Percentiles rank a stretch among this genome's conserved stretches.
These are phyloP conservation scores for Hymenochaete sp. DNA, from an alignment of 1,284 basidiomycete species.

Conservation along the genomic window DNA sequence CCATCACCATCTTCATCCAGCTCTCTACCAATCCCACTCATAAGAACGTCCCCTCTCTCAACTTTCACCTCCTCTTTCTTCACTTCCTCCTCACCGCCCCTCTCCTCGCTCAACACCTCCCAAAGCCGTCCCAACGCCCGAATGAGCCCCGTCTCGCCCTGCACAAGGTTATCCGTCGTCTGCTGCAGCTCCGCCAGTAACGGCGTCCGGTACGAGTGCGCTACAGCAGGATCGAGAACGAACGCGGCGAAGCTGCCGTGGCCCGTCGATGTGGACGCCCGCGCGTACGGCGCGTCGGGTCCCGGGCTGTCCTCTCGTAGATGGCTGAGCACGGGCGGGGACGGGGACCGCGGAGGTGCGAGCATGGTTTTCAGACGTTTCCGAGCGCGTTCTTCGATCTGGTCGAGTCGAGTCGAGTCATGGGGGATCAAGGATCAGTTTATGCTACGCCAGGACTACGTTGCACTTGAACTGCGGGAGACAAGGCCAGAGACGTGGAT, in stretches of 20 bases:
- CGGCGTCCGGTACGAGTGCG: slow-evolving; percentile 68
- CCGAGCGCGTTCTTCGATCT: slow-evolving; percentile 73
- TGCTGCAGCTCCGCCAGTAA: slow-evolving; percentile 69
- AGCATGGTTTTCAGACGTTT: slow-evolving; percentile 64
- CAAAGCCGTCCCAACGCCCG: slow-evolving; percentile 67
- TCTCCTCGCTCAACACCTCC: slow-evolving; percentile 68
- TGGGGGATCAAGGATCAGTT: too few species aligned
- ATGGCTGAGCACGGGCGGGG: slow-evolving; percentile 34
- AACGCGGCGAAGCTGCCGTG: slow-evolving; percentile 73
- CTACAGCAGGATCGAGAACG: slow-evolving; percentile 74
- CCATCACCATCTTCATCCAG: slow-evolving; percentile 48
- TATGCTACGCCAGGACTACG: too few species aligned
- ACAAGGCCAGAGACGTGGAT: not conserved
- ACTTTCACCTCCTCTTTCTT: slow-evolving; percentile 54
- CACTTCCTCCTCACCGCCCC: slow-evolving; percentile 28
- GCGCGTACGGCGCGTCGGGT: slow-evolving; percentile 53
- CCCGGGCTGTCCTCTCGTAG: slow-evolving; percentile 36
- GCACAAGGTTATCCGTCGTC: slow-evolving; percentile 68
- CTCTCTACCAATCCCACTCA: slow-evolving; percentile 2
- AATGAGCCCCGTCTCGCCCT: slow-evolving; percentile 64
- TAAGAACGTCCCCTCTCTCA: slow-evolving; percentile 43
- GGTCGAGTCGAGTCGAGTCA: slow-evolving; percentile 8
- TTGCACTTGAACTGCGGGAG: too few species aligned
- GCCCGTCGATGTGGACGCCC: slow-evolving; percentile 27
- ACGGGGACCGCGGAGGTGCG: slow-evolving; percentile 33